Evolutionary conservation across 176 grass and related monocot species (phyloP).

Genomic region (Avena atlantica): DNA sequence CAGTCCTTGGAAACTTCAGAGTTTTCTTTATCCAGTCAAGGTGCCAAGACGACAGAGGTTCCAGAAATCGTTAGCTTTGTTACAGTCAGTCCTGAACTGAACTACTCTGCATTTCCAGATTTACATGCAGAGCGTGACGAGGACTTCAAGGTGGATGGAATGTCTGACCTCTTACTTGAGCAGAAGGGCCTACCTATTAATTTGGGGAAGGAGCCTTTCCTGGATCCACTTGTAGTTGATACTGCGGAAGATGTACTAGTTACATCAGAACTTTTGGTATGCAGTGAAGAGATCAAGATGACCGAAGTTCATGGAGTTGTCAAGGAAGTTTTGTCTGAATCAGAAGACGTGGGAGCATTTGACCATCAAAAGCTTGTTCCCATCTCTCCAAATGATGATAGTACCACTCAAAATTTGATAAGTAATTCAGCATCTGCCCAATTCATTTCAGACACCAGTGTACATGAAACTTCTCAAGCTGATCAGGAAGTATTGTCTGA

Average conservation of each 20-base stretch:
- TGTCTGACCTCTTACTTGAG: background rate
- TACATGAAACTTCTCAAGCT: constrained; percentile 15
- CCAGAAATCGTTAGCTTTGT: background rate
- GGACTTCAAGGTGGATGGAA: constrained; percentile 13
- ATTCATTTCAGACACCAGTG: background rate
- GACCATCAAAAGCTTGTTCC: background rate
- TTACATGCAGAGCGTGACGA: background rate
- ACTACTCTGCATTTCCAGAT: background rate
- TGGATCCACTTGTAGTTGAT: constrained; percentile 23
- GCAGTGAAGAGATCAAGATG: background rate
- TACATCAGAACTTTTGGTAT: constrained; percentile 18
- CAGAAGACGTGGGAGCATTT: constrained; percentile 6
- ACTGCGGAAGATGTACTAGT: constrained; percentile 13
- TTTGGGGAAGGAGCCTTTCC: constrained; percentile 18
- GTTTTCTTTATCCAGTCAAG: constrained; percentile 32
- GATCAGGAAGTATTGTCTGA: background rate
- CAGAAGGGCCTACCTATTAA: background rate
- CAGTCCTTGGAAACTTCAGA: constrained; percentile 29
- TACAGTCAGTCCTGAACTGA: constrained; percentile 22
- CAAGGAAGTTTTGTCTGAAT: constrained; percentile 16
- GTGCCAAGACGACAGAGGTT: background rate
- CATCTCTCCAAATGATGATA: background rate
- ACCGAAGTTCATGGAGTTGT: background rate
- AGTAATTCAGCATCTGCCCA: background rate
- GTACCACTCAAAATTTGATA: background rate